Evolutionary conservation across 2,329 filamentous ascomycete species (phyloP).

Genomic region (Colletotrichum spinosum): DNA sequence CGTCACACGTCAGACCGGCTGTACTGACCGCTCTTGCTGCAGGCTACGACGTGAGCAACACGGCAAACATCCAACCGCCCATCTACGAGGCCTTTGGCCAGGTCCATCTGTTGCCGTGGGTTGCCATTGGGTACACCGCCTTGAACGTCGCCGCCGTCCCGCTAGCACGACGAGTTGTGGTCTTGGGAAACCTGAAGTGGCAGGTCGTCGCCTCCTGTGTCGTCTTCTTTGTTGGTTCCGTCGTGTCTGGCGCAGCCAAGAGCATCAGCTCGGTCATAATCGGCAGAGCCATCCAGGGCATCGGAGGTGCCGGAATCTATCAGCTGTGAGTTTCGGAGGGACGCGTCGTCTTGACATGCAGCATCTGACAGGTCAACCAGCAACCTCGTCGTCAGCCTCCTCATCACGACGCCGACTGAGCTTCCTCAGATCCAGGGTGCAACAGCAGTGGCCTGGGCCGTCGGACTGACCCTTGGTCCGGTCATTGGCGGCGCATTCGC

Average conservation of each 20-base stretch:
- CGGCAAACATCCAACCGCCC: slow-evolving; percentile 66
- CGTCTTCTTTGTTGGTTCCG: slow-evolving; percentile 45
- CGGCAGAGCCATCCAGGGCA: slow-evolving; percentile 47
- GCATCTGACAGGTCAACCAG: neutral
- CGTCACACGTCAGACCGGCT: neutral
- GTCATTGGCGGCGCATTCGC: slow-evolving; percentile 48
- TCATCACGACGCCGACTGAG: slow-evolving; percentile 41
- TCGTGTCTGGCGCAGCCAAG: slow-evolving; percentile 45
- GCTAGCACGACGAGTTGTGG: slow-evolving; percentile 47
- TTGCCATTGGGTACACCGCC: slow-evolving; percentile 50
- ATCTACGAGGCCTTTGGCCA: slow-evolving; percentile 63
- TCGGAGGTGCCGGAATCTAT: slow-evolving; percentile 46
- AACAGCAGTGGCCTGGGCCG: slow-evolving; percentile 43
- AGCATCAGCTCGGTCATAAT: slow-evolving; percentile 46
- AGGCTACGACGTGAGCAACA: slow-evolving; percentile 58
- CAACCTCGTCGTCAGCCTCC: slow-evolving; percentile 38
- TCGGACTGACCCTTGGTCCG: slow-evolving; percentile 40
- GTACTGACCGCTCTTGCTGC: neutral
- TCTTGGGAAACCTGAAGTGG: slow-evolving; percentile 47
- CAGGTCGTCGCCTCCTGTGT: slow-evolving; percentile 42
- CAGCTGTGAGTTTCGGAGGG: slow-evolving; percentile 43
- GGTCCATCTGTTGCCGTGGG: slow-evolving; percentile 53
- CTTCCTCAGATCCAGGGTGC: slow-evolving; percentile 42
- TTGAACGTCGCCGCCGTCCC: slow-evolving; percentile 49
- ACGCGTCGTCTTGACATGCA: fast-evolving